Percentiles rank a stretch among this genome's conserved stretches.
Evolutionary conservation across 1,284 basidiomycete genomes (phyloP).

Genomic region (Ceratorhiza oryzae-sativae): DNA sequence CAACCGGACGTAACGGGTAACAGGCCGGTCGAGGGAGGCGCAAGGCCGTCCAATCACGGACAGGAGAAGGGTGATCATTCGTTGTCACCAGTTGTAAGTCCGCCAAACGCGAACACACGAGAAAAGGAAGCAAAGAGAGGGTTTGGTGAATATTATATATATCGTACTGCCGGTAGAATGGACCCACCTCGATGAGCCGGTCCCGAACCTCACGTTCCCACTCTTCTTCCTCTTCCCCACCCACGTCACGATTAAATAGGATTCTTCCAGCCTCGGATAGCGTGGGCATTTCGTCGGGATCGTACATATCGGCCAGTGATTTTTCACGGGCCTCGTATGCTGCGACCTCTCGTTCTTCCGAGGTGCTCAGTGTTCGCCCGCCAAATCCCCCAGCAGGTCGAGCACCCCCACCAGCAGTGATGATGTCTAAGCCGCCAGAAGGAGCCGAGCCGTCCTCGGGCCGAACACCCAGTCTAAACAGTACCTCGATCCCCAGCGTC

Average conservation of each 20-base stretch:
- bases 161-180: background rate
- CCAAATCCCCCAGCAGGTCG: background rate
- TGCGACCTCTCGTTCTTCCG: conserved; percentile 35
- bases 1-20: conserved; percentile 2
- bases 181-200: conserved; percentile 67
- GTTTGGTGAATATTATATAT: conserved; percentile 3
- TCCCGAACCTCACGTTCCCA: conserved; percentile 72
- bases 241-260: conserved; percentile 56
- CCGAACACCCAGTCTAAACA: conserved; percentile 76
- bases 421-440: background rate
- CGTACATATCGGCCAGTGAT: conserved; percentile 57
- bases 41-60: conserved; percentile 9
- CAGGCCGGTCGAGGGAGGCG: background rate
- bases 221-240: conserved; percentile 61
- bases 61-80: background rate
- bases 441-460: background rate
- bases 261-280: conserved; percentile 69
- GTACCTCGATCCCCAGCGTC: conserved; percentile 68
- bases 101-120: background rate
- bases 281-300: conserved; percentile 77
- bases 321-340: conserved; percentile 30
- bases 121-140: conserved; percentile 13
- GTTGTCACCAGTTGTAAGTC: background rate
- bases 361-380: background rate
- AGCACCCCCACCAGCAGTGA: background rate